Evolutionary conservation across 192 early-diverging fungal genomes (phyloP), one percentile per base, ranked within the genome.

Genomic region (Coemansia reversa): DNA sequence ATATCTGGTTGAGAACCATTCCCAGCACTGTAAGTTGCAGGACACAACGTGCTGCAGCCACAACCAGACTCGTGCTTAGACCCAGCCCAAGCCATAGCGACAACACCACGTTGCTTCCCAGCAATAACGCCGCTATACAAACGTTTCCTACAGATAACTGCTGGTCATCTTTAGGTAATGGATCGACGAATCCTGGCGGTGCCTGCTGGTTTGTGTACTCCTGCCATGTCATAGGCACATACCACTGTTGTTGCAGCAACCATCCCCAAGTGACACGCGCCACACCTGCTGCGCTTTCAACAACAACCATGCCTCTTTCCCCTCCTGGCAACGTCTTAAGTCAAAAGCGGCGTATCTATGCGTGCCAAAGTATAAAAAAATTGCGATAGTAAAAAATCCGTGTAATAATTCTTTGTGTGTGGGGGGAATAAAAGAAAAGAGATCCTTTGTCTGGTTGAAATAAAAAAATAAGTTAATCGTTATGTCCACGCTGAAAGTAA

Each of bases 11-110:
- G n/a, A 92, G 71, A 7, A 92, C 65, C 52, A 82, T 63, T 1
- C 89, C 88, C 80, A 95, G 87, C 22, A 90, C 57, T 2, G 88
- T 87, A 42, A 95, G 79, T 64, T 95, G 93, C n/a, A 89, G 75
- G 20, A 93, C 67, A 65, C 90, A 92, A n/a, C 92, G 86, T 53
- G 87, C 55, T 0, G 91, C 81, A 6, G 90, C 80, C 6, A 93
- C 73, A 7, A 91, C 72, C 9, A 95, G 63, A 3, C 84, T 85
- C 18, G 56, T 69, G 66, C 86, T 86, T 5, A 95, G 63, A 2
- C 86, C 84, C 23, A 93, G 82, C 1, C 89, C 86, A 19, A 95
- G 75, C 47, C 66, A 73, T 16, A 83, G 30, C 1, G 89, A 90
- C 19, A 91, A 70, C 4, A 61, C 54, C 51, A 84, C 85, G 56